Evolutionary conservation across 2,329 filamentous ascomycete species (phyloP), one percentile per base, ranked within the genome.

Genomic region (Plenodomus tracheiphilus): DNA sequence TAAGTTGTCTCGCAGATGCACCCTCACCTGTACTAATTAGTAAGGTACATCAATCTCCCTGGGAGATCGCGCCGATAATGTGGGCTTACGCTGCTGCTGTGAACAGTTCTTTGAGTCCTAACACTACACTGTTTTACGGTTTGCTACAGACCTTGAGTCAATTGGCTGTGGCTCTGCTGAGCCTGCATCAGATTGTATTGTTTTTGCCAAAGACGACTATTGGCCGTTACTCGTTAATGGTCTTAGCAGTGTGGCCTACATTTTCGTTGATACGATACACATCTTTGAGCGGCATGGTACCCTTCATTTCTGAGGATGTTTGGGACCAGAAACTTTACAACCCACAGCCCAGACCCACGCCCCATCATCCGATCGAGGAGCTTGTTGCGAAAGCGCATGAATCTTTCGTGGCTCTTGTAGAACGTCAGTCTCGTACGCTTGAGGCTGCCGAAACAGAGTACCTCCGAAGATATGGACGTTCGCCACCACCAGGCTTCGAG

Each of bases 401-500:
- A 10, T 43, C 22, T 30, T 37, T 79, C 19, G 49, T 70, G 0
- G 18, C 8, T 1, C 21, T 75, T 2, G 10, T 75, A 0, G 28
- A 54, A 17, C 62, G 62, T 1, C 78, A 80, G 42, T 79, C 78
- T 0, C 58, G 47, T 11, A 74, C 51, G 0, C 71, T 68, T n/a
- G 18, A 32, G 7, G 16, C 37, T 18, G 46, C 46, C 17, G 41
- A 41, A n/a, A 16, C 21, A 54, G 77, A 80, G 51, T 82, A 82
- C 44, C 65, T 53, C 8, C 70, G 70, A 2, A 70, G 78, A 17
- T 80, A 81, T 46, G 53, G 50, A 0, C 57, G 72, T 1, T 66
- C 75, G 1, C 79, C 79, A 0, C 80, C 79, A 0, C 62, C 66
- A 0, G 79, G 80, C 0, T 81, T 81, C 22, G 61, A 75, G 1